A percentile compares a stretch with the other conserved stretches of the same genome.
phyloP scores from a whole-genome alignment of 2,329 filamentous ascomycete genomes.

The Clonostachys solani region DNA sequence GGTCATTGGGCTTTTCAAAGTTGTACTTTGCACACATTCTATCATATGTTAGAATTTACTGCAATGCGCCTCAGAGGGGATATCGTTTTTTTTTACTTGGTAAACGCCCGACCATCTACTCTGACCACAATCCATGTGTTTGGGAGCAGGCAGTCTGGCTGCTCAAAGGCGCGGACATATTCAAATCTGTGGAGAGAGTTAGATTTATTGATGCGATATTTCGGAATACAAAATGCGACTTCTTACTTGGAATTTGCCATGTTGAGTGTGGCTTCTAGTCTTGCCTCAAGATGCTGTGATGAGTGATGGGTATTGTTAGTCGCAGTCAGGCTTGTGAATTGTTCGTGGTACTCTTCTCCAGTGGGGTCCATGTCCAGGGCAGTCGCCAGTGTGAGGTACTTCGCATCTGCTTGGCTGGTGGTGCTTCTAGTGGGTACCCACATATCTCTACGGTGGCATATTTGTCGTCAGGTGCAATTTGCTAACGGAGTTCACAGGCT shows the following conservation, averaged over 20 bases:
- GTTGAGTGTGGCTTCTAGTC: not conserved
- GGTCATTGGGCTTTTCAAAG: constrained; percentile 92
- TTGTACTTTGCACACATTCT: constrained; percentile 79
- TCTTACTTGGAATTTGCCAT: constrained; percentile 55
- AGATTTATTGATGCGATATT: too few relatives aligned
- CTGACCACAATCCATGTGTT: constrained; percentile 96
- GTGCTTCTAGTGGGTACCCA: too few relatives aligned
- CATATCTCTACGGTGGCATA: too few relatives aligned
- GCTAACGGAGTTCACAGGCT: too few relatives aligned
- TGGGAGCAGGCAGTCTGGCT: constrained; percentile 71
- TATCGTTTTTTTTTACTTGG: constrained; percentile 58
- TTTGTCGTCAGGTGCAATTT: too few relatives aligned
- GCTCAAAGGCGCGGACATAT: constrained; percentile 90
- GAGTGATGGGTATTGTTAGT: too few relatives aligned
- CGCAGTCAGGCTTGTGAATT: too few relatives aligned
- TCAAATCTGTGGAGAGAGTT: constrained; percentile 61
- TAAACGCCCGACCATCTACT: constrained; percentile 91
- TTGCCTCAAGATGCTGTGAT: too few relatives aligned
- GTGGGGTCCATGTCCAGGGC: too few relatives aligned
- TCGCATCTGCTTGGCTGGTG: too few relatives aligned
- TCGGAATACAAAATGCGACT: constrained; percentile 5
- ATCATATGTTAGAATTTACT: not conserved
- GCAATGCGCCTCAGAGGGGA: not conserved
- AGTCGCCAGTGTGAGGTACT: too few relatives aligned
- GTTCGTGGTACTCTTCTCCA: too few relatives aligned